Percentiles rank a stretch among this genome's conserved stretches.
phyloP scores from a whole-genome alignment of 805 yeast genomes.

The Saccharomyces mikatae region DNA sequence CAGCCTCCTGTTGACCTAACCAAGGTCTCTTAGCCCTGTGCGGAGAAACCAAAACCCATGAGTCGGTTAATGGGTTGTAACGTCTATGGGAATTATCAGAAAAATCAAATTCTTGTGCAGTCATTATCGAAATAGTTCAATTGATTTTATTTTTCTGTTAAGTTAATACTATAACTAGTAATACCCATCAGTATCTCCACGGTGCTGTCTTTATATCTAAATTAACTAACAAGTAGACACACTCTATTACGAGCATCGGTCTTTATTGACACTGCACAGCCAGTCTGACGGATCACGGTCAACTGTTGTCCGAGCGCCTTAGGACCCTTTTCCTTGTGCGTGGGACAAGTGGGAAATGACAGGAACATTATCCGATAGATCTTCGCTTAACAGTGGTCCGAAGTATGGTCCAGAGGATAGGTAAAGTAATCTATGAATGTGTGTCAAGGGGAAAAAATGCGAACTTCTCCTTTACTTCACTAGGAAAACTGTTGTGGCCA shows the following conservation, averaged over 20 bases:
- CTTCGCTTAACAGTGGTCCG: not conserved
- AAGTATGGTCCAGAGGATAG: not conserved
- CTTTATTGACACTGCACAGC: not conserved
- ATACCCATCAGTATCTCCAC: not conserved
- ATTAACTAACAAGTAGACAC: not conserved
- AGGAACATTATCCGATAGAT: not conserved
- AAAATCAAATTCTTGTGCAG: constrained; percentile 34
- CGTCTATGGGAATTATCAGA: constrained; percentile 60
- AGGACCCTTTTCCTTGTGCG: not conserved
- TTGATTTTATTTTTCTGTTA: not conserved
- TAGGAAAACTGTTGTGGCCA: not conserved
- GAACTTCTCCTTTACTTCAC: not conserved
- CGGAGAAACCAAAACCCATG: constrained; percentile 68
- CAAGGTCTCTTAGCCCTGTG: constrained; percentile 74
- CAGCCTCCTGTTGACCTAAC: constrained; percentile 64
- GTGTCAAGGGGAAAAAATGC: not conserved
- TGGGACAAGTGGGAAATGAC: not conserved
- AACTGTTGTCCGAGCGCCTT: not conserved
- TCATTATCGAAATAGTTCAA: constrained; percentile 6
- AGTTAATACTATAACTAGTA: not conserved
- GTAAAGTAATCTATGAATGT: not conserved
- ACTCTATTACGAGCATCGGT: not conserved
- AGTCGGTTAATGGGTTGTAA: constrained; percentile 57
- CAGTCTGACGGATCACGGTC: not conserved
- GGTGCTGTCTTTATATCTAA: not conserved